Base-by-base conservation (phyloP, 2,329 filamentous ascomycete genomes). In the Alternaria sp. region DNA sequence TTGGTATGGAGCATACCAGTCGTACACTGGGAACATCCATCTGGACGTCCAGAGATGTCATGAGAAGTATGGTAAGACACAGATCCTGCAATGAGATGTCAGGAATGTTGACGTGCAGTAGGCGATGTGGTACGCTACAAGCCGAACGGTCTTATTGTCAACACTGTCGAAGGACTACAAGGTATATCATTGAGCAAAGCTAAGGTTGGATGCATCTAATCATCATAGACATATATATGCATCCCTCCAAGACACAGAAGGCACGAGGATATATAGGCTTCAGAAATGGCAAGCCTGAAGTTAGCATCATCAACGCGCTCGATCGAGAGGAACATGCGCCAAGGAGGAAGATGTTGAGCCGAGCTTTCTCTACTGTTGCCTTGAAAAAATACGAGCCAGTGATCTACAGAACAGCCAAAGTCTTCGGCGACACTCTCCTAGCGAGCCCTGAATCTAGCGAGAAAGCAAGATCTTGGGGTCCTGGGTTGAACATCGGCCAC, bases 111-210 rank as follows among this genome's bases (percentile, higher is more conserved):
- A n/a, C 40, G 22, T 18, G 16, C 20, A 7, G 8, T 30, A 60
- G 57, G 57, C 12, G 38, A 61, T 36, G 14, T 28, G 5, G 53
- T 61, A 8, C 45, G 58, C 16, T 61, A 61, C 30, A 20, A 46
- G 18, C 54, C 58, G 41, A 57, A 61, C 18, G 27, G 48, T 8
- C 48, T 61, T 14, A 16, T 57, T 6, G 10, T 61, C 40, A 61
- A 61, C 34, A 57, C 27, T 14, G 25, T 25, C 6, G 46, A 57
- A 11, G 58, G 28, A 7, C 11, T 57, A 8, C 16, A 53, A 28
- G 53, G 58, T 61, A 60, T 28, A 5, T n/a, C 45, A 28, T 22
- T 3, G 32, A 27, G 18, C 27, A n/a, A 25, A 18, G 22, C 16
- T 36, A 8, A 51, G 20, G 18, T 40, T 25, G n/a, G 10, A 43